Evolutionary conservation across 805 yeast species (phyloP), one percentile per base, ranked within the genome.

Genomic region (Ogataea populi-albae): DNA sequence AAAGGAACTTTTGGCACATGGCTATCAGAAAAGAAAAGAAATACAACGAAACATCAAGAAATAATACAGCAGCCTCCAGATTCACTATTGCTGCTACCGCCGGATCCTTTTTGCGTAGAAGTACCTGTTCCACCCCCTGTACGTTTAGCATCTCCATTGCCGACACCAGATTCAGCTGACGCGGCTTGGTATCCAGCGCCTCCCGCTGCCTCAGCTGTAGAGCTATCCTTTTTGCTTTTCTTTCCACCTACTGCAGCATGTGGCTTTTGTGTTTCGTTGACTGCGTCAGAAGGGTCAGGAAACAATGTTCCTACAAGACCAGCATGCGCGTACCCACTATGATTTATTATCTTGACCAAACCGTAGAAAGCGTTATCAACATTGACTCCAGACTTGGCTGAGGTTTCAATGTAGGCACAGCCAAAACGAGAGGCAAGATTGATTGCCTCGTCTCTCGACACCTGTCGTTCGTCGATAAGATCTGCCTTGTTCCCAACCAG

Each of bases 351-450:
- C 39, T 52, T 62, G 15, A 63, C 66, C 31, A 63, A 47, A 14
- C 51, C 51, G 43, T 61, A 54, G 45, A 63, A 63, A 8, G 65
- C 65, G 23, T 61, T 61, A 9, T 46, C 48, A 29, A 93, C 97
- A 52, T 93, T 89, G 47, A 82, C 73, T 41, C 95, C 81, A 52
- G 83, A 86, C 61, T 93, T 93, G 17, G 98, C 98, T 26, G 91
- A 79, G 2, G 98, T 86, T 64, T 93, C 98, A 49, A 89, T 72
- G 58, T 89, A 93, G 43, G 82, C 78, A 48, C 84, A 75, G 42
- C 73, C 69, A 54, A 86, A 75, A 45, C 75, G 71, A 37, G 71
- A 69, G 20, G 95, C 95, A 40, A 86, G 66, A 30, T 63, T 64
- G 35, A 61, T 49, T 18, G 80, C 86, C 56, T 83, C 89, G 15